These are phyloP conservation scores for Uronychia binucleata DNA, from an alignment of 73 alveolate species.

Conservation along the genomic window DNA sequence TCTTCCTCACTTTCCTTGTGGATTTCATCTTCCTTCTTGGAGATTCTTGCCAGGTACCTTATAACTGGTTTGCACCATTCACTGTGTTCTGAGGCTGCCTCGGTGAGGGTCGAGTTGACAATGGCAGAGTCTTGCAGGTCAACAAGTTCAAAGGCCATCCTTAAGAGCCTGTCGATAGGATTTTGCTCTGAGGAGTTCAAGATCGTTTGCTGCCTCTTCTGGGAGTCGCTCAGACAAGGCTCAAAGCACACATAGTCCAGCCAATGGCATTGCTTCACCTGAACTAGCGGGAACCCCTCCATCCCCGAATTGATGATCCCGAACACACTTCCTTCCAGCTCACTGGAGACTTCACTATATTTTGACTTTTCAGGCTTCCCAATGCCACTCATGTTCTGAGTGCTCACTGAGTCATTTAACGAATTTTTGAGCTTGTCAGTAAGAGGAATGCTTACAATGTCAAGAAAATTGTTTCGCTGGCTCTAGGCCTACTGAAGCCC, in stretches of 20 bases:
- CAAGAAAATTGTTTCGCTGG: conserved; percentile 5
- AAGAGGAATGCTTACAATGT: conserved; percentile 13
- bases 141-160: conserved; percentile 28
- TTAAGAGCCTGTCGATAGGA: conserved; percentile 52
- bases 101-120: too few relatives aligned
- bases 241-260: neutral
- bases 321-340: too few relatives aligned
- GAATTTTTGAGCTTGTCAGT: too few relatives aligned
- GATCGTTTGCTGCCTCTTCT: neutral
- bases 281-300: neutral
- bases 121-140: conserved; percentile 60
- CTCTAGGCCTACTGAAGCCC: neutral
- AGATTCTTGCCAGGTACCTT: too few relatives aligned
- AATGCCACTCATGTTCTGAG: too few relatives aligned
- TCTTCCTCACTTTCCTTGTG: too few relatives aligned
- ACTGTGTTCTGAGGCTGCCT: too few relatives aligned
- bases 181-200: conserved; percentile 4
- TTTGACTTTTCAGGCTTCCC: too few relatives aligned
- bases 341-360: too few relatives aligned
- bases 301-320: conserved; percentile 2
- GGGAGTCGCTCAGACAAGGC: neutral
- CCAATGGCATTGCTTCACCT: neutral
- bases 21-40: too few relatives aligned
- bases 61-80: too few relatives aligned
- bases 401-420: neutral